These are phyloP conservation scores for Aspergillus intermedius DNA, from an alignment of 2,329 filamentous ascomycete species.

Conservation along the genomic window DNA sequence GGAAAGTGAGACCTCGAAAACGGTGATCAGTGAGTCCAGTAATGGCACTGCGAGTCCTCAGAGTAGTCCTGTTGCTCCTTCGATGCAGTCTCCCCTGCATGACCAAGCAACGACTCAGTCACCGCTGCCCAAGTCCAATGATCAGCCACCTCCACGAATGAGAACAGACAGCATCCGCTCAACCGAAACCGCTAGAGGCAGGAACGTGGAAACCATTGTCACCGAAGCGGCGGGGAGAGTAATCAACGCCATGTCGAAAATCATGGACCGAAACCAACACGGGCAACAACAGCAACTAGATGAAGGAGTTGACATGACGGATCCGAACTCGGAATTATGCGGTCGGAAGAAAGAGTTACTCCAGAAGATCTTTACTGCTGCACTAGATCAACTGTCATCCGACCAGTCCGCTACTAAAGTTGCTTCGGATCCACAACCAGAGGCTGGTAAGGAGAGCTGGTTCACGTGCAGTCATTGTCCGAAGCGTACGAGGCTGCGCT, in stretches of 20 bases:
- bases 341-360: constrained; percentile 26
- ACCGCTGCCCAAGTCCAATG: constrained; percentile 7
- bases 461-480: constrained; percentile 26
- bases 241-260: constrained; percentile 28
- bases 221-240: constrained; percentile 25
- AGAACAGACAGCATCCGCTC: constrained; percentile 2
- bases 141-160: constrained; percentile 2
- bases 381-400: constrained; percentile 20
- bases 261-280: constrained; percentile 22
- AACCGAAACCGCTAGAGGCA: neutral
- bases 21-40: neutral
- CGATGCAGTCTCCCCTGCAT: neutral
- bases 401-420: neutral
- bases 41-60: constrained; percentile 3
- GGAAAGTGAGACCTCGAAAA: constrained; percentile 4
- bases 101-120: constrained; percentile 8
- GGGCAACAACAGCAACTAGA: constrained; percentile 16
- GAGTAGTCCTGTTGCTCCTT: neutral
- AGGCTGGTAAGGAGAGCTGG: constrained; percentile 17
- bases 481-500: constrained; percentile 26
- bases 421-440: neutral
- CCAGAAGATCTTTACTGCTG: constrained; percentile 24
- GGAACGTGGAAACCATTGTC: constrained; percentile 17
- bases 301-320: constrained; percentile 14
- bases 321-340: constrained; percentile 17